Base-by-base conservation (phyloP, 495 filamentous ascomycete species). In the Tuber microsphaerosporum region DNA sequence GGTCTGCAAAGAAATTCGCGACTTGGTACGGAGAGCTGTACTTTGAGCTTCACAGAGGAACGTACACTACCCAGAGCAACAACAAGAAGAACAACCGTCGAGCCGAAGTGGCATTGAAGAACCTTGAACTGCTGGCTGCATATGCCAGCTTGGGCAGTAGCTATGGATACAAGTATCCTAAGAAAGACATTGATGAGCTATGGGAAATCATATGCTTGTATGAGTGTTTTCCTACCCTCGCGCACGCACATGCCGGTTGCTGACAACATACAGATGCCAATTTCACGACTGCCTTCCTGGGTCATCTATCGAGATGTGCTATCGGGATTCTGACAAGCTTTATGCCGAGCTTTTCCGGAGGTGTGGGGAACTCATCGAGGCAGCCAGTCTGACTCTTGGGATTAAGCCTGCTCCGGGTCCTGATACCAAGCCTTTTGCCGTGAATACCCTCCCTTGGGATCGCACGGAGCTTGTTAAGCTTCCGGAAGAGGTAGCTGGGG, bases 1-100 rank as follows among this genome's bases (percentile, higher is more conserved):
- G 88, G 51, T 88, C 90, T 65, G 94, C 92, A 19, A 89, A 89
- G 1, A 86, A 93, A n/a, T 90, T 97, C 56, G 91, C 92, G 42
- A 97, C 95, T 0, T 99, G 95, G 95, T 97, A 97, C 82, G 95
- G 95, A 42, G 95, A 99, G 85, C 89, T 99, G 34, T 99, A 99
- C 83, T 94, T 99, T 80, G 95, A 99, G 84, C 88, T 98, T 39
- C 95, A 99, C 82, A 91, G 95, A 72, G 95, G 95, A 71, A 97
- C 93, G 12, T 98, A 98, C 85, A 99, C 95, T 1, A 97, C 94
- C 0, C 95, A 99, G 83, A 92, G 94, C 68, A 97, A 97, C 84
- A 99, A 97, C 85, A 99, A 99, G 84, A 89, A 89, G 73, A 94
- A 94, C 85, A 99, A 99, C 82, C 89, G 95, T 72, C 91, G 90